Evolutionary conservation across 768 basidiomycete genomes (phyloP).

Genomic region (Leccinum variicolor): DNA sequence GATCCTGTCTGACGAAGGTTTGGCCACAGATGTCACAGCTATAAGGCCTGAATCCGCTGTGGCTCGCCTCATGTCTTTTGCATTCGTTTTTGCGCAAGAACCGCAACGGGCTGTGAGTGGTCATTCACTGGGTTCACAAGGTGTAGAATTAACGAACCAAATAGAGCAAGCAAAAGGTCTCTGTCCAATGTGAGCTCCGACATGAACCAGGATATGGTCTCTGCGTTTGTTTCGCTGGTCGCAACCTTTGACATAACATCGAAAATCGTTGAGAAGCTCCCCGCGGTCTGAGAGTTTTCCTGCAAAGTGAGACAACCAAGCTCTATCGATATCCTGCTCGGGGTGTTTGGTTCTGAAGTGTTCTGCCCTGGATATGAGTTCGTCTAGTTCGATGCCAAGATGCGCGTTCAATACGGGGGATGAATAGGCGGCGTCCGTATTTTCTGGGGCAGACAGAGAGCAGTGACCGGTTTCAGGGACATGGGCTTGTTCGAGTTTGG

Average conservation of each 20-base stretch:
- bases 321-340: conserved; percentile 56
- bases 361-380: conserved; percentile 53
- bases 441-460: not conserved
- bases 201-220: conserved; percentile 73
- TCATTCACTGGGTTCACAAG: conserved; percentile 10
- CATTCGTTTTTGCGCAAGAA: conserved; percentile 77
- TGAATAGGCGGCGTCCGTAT: conserved; percentile 2
- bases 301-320: conserved; percentile 65
- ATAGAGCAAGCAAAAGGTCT: conserved; percentile 59
- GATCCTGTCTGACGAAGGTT: conserved; percentile 64
- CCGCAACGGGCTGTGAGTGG: conserved; percentile 45
- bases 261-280: conserved; percentile 54
- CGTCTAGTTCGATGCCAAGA: conserved; percentile 51
- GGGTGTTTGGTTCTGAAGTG: conserved; percentile 53
- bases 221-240: conserved; percentile 65
- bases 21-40: conserved; percentile 54
- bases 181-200: conserved; percentile 70
- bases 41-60: conserved; percentile 57
- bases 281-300: conserved; percentile 61
- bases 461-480: not conserved
- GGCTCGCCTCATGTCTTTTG: conserved; percentile 69
- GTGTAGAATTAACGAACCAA: conserved; percentile 46
- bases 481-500: not conserved
- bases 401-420: conserved; percentile 66
- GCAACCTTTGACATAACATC: conserved; percentile 68